Conservation (phyloP, 2,329 filamentous ascomycete genomes). For the Colletotrichum cuscutae region DNA sequence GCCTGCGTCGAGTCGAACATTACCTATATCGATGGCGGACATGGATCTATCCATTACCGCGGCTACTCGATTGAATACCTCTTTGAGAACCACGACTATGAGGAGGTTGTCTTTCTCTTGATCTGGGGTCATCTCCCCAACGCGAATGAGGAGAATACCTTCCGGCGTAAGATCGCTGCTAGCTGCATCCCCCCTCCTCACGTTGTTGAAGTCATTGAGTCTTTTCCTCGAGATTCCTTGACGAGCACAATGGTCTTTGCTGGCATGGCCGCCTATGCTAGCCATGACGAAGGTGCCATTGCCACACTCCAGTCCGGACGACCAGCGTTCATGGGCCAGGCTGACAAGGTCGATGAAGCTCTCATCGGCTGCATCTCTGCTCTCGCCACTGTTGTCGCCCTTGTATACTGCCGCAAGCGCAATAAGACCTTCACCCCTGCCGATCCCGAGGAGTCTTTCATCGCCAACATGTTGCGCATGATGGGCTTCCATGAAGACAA, state of each 20-base stretch:
- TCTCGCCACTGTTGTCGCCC: conserved; percentile 17
- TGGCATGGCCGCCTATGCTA: conserved; percentile 47
- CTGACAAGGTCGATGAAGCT: conserved; percentile 6
- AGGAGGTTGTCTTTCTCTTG: conserved; percentile 46
- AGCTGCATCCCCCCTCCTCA: conserved; percentile 6
- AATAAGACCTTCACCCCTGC: conserved; percentile 47
- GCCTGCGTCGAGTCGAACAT: conserved; percentile 35
- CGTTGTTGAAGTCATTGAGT: conserved; percentile 19
- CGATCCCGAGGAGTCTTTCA: conserved; percentile 43
- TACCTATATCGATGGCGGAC: conserved; percentile 45
- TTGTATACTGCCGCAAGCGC: conserved; percentile 49
- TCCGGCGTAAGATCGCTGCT: conserved; percentile 3
- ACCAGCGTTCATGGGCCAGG: neutral
- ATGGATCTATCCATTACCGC: conserved; percentile 47
- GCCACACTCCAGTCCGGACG: neutral
- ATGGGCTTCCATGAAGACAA: conserved; percentile 12
- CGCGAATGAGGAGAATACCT: conserved; percentile 41
- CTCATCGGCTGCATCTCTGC: conserved; percentile 2
- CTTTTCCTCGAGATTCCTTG: conserved; percentile 41
- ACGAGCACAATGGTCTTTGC: conserved; percentile 50
- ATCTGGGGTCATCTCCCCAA: conserved; percentile 50
- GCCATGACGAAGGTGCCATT: conserved; percentile 43
- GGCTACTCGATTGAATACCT: conserved; percentile 43
- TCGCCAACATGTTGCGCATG: conserved; percentile 53
- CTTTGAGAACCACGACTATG: conserved; percentile 36